Evolutionary conservation across 2,329 filamentous ascomycete species (phyloP).

Genomic region (Fusarium annulatum): DNA sequence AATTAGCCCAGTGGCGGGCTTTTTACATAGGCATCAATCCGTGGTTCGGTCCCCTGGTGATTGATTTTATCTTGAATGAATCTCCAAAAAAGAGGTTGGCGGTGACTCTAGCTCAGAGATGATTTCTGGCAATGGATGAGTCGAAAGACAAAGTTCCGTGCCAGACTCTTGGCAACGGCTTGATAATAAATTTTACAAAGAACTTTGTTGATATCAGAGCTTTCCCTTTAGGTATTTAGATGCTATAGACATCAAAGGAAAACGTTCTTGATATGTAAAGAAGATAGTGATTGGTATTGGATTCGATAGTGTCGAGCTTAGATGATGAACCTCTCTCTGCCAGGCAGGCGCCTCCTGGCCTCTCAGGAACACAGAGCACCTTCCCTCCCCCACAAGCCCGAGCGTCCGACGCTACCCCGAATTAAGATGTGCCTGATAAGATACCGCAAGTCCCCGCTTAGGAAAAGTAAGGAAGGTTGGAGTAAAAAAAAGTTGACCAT

Average conservation of each 20-base stretch:
- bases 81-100: neutral
- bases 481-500: conserved; percentile 40
- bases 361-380: conserved; percentile 3
- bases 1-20: neutral
- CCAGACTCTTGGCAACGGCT: neutral
- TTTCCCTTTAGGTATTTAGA: neutral
- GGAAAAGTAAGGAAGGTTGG: neutral
- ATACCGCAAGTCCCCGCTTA: conserved; percentile 31
- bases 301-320: conserved; percentile 21
- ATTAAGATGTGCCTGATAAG: conserved; percentile 41
- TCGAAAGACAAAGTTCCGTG: conserved; percentile 4
- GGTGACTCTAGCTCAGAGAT: neutral
- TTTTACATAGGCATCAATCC: neutral
- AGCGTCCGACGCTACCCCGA: conserved; percentile 23
- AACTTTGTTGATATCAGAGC: neutral
- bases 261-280: neutral
- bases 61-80: neutral
- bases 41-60: neutral
- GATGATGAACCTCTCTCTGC: conserved; percentile 21
- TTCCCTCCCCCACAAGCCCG: conserved; percentile 28
- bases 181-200: neutral
- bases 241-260: conserved; percentile 20
- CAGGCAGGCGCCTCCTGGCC: neutral
- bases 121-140: neutral
- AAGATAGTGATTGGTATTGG: neutral